A percentile compares a stretch with the other conserved stretches of the same genome.
Evolutionary conservation across 2,329 filamentous ascomycete genomes (phyloP).

Genomic region (Dactylellina cionopaga): DNA sequence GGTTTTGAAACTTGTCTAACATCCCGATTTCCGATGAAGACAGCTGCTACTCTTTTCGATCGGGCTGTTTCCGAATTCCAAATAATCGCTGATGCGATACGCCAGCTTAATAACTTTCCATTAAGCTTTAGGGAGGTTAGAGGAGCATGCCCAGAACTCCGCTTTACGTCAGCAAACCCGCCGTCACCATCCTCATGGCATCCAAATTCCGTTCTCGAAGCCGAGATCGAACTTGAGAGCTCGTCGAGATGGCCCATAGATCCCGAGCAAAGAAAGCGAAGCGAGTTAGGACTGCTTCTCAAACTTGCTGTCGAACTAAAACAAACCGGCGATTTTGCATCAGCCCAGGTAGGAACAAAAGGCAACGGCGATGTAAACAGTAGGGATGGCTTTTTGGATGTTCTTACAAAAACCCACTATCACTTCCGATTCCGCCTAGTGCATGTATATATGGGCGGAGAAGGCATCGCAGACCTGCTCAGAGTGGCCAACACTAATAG

Average conservation of each 20-base stretch:
- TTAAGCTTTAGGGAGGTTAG: conserved; percentile 21
- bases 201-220: conserved; percentile 2
- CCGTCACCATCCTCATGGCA: neutral
- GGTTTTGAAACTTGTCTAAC: neutral
- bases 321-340: neutral
- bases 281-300: conserved; percentile 38
- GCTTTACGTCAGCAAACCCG: conserved; percentile 17
- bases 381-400: conserved; percentile 22
- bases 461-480: neutral
- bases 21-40: neutral
- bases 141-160: conserved; percentile 10
- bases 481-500: neutral
- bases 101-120: conserved; percentile 22
- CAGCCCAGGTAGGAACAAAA: conserved; percentile 1
- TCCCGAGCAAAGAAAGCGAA: conserved; percentile 19
- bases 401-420: conserved; percentile 27
- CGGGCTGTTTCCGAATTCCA: conserved; percentile 25
- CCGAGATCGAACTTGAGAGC: conserved; percentile 36
- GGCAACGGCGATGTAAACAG: no score
- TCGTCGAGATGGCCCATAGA: conserved; percentile 37
- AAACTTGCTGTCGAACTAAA: conserved; percentile 9
- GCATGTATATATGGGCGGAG: neutral
- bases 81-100: conserved; percentile 10
- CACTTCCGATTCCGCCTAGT: conserved; percentile 21
- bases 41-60: neutral